A percentile compares a stretch with the other conserved stretches of the same genome.
phyloP scores from a whole-genome alignment of 2,329 filamentous ascomycete genomes.

The Fonsecaea multimorphosa region DNA sequence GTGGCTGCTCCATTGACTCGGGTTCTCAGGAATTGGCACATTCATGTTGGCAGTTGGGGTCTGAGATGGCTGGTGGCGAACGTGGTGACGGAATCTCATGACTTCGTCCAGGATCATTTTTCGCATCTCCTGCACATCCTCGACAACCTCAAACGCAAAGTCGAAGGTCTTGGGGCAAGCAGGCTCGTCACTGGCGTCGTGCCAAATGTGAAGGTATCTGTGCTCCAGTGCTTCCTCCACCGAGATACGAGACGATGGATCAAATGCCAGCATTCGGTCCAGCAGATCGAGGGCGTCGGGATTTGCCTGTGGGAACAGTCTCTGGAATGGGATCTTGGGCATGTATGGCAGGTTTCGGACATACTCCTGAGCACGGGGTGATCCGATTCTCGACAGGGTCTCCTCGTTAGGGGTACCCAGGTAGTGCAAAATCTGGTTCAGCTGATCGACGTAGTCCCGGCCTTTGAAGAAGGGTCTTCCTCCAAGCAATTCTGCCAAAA shows the following conservation, averaged over 20 bases:
- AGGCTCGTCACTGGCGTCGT: conserved; percentile 95
- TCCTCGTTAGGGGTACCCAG: conserved; percentile 96
- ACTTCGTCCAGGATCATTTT: conserved; percentile 98
- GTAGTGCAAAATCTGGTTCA: conserved; percentile 98
- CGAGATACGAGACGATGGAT: conserved; percentile 88
- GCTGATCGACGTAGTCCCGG: conserved; percentile 97
- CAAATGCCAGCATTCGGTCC: conserved; percentile 96
- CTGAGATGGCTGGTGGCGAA: conserved; percentile 56
- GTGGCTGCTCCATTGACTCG: conserved; percentile 60
- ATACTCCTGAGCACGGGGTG: conserved; percentile 94
- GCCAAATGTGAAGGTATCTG: conserved; percentile 96
- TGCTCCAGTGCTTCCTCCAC: conserved; percentile 97
- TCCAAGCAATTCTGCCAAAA: conserved; percentile 92
- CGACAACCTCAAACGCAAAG: conserved; percentile 97
- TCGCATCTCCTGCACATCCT: conserved; percentile 93
- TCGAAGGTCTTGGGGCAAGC: conserved; percentile 93
- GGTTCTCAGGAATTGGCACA: conserved; percentile 68
- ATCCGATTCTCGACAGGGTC: conserved; percentile 90
- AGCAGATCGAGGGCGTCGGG: conserved; percentile 93
- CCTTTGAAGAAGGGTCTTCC: conserved; percentile 99
- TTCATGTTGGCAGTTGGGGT: conserved; percentile 45
- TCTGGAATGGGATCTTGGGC: conserved; percentile 88
- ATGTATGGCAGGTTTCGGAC: conserved; percentile 94
- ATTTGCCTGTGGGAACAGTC: conserved; percentile 92
- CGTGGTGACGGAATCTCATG: conserved; percentile 74